A percentile compares a stretch with the other conserved stretches of the same genome.
Conservation (phyloP, 2,329 filamentous ascomycete genomes). For the Fusarium albidum region DNA sequence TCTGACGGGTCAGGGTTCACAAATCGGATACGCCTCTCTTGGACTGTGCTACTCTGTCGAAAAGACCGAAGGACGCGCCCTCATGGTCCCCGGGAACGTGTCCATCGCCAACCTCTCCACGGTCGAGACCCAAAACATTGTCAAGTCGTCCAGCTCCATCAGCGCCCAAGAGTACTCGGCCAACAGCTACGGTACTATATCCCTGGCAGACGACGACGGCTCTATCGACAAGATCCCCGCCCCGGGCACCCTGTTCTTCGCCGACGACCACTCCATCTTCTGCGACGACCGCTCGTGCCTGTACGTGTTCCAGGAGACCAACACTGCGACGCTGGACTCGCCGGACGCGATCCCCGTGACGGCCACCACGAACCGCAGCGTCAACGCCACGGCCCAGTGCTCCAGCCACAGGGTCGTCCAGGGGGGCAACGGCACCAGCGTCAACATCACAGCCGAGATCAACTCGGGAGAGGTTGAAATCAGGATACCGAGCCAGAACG, state of each 20-base stretch:
- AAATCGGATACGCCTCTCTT: conserved; percentile 52
- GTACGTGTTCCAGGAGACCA: conserved; percentile 48
- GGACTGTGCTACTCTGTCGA: conserved; percentile 54
- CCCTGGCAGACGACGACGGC: conserved; percentile 38
- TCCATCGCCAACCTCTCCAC: conserved; percentile 46
- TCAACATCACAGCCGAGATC: neutral
- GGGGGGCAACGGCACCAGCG: conserved; percentile 13
- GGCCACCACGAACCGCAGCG: conserved; percentile 2
- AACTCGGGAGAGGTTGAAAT: neutral
- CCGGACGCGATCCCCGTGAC: neutral
- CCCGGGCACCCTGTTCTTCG: conserved; percentile 40
- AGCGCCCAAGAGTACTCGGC: conserved; percentile 50
- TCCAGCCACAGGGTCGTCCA: neutral
- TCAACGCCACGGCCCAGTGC: conserved; percentile 11
- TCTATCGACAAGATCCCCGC: conserved; percentile 28
- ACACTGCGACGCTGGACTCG: neutral
- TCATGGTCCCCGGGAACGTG: conserved; percentile 44
- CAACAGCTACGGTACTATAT: conserved; percentile 50
- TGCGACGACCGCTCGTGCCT: conserved; percentile 40
- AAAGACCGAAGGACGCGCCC: conserved; percentile 42
- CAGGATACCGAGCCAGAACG: neutral
- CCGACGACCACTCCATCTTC: conserved; percentile 43
- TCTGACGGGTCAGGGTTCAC: conserved; percentile 43
- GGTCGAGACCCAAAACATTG: conserved; percentile 43
- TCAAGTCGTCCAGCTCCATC: conserved; percentile 27